Evolutionary conservation across 257 asterid genomes (phyloP), one percentile per base, ranked within the genome.

Genomic region (Perilla frutescens): DNA sequence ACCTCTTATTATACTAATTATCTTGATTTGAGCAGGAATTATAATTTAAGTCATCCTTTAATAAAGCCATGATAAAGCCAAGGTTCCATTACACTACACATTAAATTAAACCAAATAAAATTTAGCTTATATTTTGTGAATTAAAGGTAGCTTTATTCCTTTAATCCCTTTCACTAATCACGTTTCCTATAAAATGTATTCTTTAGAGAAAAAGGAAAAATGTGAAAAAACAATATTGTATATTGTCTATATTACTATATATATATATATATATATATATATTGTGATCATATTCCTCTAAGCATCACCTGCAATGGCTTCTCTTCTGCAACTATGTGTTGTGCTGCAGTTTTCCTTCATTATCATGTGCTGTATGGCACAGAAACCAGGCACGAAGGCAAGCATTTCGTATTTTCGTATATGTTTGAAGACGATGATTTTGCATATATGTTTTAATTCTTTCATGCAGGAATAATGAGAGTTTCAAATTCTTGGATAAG

Each of bases 281-380:
- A 6, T 45, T 4, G 4, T 48, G 5, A 48, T 11, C 54, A 2
- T 13, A 11, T 48, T 3, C 20, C 4, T 3, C 3, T 48, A 3
- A 11, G 54, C 15, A 13, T 9, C 74, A 57, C 15, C 60, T 7
- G 57, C 49, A 37, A 80, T 76, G 81, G 76, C 79, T 76, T 72
- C 66, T 73, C 68, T 68, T 2, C 64, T 67, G 64, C 82, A 61
- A 8, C 11, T 78, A 66, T 45, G 43, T 8, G 51, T 53, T n/a
- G 37, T 66, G 6, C 71, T 75, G 12, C 68, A 37, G 7, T 61
- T 77, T 7, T 49, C 58, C 39, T 64, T 79, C 74, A 76, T 48
- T 62, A 39, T 76, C 45, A 37, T 64, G 29, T 72, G 50, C 14
- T 79, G 80, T 67, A 58, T 61, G 72, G 77, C 82, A 49, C 34